A percentile compares a stretch with the other conserved stretches of the same genome.
Evolutionary conservation across 495 filamentous ascomycete species (phyloP).

Genomic region (Sabuloglossum arenarium): DNA sequence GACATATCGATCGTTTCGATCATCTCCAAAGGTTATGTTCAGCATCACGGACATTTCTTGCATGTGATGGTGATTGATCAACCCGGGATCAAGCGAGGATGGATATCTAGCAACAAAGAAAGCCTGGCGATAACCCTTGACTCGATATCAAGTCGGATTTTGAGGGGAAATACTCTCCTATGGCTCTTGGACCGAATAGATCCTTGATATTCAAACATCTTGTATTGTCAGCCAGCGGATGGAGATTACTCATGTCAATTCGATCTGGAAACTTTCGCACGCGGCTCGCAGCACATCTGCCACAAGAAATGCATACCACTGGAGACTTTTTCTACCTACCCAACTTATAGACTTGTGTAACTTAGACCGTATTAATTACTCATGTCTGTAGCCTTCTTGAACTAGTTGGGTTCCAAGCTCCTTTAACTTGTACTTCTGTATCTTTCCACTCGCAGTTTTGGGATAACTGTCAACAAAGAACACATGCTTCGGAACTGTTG

Average conservation of each 20-base stretch:
- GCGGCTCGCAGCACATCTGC: too few species aligned
- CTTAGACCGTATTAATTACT: neutral
- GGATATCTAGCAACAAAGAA: neutral
- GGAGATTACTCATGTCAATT: too few species aligned
- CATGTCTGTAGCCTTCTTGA: conserved; percentile 14
- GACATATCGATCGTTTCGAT: neutral
- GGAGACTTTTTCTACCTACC: too few species aligned
- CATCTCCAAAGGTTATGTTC: too few species aligned
- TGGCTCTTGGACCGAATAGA: too few species aligned
- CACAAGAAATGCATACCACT: too few species aligned
- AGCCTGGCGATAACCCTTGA: neutral
- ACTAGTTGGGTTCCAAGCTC: conserved; percentile 34
- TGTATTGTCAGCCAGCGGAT: too few species aligned
- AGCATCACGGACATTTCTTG: neutral
- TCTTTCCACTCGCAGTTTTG: conserved; percentile 92
- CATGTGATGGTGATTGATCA: neutral
- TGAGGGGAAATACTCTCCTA: too few species aligned
- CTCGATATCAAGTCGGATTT: neutral
- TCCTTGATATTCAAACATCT: too few species aligned
- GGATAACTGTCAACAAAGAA: conserved; percentile 70
- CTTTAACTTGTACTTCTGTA: conserved; percentile 82
- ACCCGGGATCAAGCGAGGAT: neutral
- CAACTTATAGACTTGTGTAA: neutral
- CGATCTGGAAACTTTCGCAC: too few species aligned
- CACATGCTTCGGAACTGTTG: conserved; percentile 62